Conservation (phyloP, 2,329 filamentous ascomycete species). For the Cladophialophora psammophila region DNA sequence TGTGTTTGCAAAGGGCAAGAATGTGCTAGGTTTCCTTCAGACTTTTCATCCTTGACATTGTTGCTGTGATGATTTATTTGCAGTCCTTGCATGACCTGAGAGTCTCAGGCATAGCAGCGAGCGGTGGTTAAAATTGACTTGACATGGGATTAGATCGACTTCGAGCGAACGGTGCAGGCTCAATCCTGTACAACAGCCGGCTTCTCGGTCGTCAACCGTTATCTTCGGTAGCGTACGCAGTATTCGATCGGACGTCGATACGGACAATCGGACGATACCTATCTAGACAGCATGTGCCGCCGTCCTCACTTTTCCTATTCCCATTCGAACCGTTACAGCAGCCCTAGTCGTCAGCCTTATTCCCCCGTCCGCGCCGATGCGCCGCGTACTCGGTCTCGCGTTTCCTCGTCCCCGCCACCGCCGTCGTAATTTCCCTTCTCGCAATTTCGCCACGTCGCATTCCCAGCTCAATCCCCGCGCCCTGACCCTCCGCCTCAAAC, state of each 20-base stretch:
- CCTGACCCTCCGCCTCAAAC: slow-evolving; percentile 10
- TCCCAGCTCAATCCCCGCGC: not conserved
- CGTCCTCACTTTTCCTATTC: slow-evolving; percentile 21
- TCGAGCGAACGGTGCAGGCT: slow-evolving; percentile 36
- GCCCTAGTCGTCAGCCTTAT: slow-evolving; percentile 19
- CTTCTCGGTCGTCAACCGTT: slow-evolving; percentile 23
- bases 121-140: slow-evolving; percentile 34
- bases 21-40: slow-evolving; percentile 29
- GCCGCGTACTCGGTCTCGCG: slow-evolving; percentile 6
- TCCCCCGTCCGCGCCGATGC: slow-evolving; percentile 18
- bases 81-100: slow-evolving; percentile 29
- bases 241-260: slow-evolving; percentile 37
- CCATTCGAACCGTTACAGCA: slow-evolving; percentile 26
- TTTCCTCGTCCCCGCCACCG: slow-evolving; percentile 23
- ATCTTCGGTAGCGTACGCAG: slow-evolving; percentile 33
- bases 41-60: slow-evolving; percentile 28
- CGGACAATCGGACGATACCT: slow-evolving; percentile 36
- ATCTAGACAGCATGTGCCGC: slow-evolving; percentile 31
- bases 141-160: slow-evolving; percentile 35
- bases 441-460: slow-evolving; percentile 3
- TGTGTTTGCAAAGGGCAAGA: slow-evolving; percentile 6
- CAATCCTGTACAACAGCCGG: slow-evolving; percentile 28
- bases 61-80: slow-evolving; percentile 26
- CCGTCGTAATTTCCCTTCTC: slow-evolving; percentile 17
- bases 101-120: slow-evolving; percentile 19